Conservation (phyloP, 2,329 filamentous ascomycete species). For the Cryphonectria radicalis region DNA sequence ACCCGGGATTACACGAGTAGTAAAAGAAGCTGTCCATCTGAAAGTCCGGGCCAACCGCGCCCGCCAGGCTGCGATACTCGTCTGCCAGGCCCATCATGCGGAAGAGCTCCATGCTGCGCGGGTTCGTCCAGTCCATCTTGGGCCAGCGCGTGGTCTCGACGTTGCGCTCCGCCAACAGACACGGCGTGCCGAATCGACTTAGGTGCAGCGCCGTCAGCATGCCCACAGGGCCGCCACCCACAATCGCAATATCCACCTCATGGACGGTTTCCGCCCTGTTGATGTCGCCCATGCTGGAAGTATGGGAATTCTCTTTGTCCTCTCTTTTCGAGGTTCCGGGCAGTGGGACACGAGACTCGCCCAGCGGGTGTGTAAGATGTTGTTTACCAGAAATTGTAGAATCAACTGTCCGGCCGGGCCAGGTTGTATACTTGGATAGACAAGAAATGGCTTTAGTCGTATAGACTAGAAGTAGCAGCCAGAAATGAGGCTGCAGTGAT, state of each 20-base stretch:
- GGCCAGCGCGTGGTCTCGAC: slow-evolving; percentile 36
- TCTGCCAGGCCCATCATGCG: slow-evolving; percentile 37
- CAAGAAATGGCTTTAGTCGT: neutral
- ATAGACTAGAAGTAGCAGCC: neutral
- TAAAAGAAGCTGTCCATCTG: slow-evolving; percentile 21
- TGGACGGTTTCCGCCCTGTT: neutral
- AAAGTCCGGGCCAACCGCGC: slow-evolving; percentile 15
- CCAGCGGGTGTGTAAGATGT: neutral
- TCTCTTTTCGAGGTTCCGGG: neutral
- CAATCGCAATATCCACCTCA: slow-evolving; percentile 9
- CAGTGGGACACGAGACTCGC: neutral
- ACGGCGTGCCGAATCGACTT: slow-evolving; percentile 15
- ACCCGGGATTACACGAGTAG: slow-evolving; percentile 17
- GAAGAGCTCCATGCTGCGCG: slow-evolving; percentile 42
- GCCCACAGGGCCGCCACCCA: slow-evolving; percentile 17
- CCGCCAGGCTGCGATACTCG: slow-evolving; percentile 29
- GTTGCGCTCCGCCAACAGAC: slow-evolving; percentile 15
- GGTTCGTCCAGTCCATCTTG: slow-evolving; percentile 45
- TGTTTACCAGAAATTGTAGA: neutral
- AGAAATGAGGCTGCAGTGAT: too few relatives aligned
- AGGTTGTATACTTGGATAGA: neutral
- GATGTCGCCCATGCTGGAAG: slow-evolving; percentile 7
- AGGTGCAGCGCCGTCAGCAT: slow-evolving; percentile 18
- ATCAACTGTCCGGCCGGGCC: neutral
- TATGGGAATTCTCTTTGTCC: neutral